Evolutionary conservation across 345 rosid genomes (phyloP).

Genomic region (Rhodamnia argentea): DNA sequence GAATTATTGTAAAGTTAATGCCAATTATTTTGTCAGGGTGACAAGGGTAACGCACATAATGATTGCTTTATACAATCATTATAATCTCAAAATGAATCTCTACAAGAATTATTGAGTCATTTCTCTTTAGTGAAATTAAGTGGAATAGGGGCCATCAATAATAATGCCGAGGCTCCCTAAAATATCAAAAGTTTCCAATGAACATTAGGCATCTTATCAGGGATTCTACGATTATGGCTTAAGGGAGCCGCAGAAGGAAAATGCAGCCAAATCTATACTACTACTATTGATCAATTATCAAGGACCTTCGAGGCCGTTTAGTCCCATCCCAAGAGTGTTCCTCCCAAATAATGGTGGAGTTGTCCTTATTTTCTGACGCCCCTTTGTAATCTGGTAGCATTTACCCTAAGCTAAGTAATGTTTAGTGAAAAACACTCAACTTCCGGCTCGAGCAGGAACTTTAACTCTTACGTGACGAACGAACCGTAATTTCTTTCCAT

Average conservation of each 20-base stretch:
- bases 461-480: not conserved
- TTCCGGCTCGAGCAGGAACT: not conserved
- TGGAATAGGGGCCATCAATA: not conserved
- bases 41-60: not conserved
- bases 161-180: not conserved
- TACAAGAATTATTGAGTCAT: not conserved
- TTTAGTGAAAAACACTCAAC: not conserved
- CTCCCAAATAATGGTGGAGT: not conserved
- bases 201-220: not conserved
- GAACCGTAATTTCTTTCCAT: not conserved
- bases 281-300: not conserved
- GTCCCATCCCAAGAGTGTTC: not conserved
- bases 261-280: not conserved
- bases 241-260: not conserved
- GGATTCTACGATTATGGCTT: not conserved
- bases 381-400: not conserved
- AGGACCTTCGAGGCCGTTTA: not conserved
- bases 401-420: not conserved
- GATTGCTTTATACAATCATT: not conserved
- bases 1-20: not conserved
- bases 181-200: not conserved
- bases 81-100: not conserved
- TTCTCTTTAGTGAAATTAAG: not conserved
- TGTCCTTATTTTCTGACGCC: not conserved
- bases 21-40: not conserved